Base-by-base conservation (phyloP, 352 stramenopile genomes). In the Globisporangium uncinulatum region DNA sequence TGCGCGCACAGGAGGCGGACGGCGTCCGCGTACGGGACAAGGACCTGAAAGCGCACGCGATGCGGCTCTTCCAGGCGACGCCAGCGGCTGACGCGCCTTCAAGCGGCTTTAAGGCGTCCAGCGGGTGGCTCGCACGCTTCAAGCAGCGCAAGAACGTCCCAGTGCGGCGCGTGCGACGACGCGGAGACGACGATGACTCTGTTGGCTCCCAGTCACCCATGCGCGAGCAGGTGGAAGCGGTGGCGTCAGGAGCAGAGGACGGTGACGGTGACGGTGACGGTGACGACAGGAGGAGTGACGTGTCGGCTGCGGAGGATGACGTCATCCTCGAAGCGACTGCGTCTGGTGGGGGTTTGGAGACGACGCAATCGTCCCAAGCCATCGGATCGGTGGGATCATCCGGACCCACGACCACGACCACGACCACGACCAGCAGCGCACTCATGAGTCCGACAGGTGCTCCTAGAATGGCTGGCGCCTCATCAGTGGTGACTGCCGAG, bases 121-220 rank as follows among this genome's bases (percentile, higher is more conserved):
- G 58, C 36, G 58, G 58, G 36, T 64, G 58, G 58, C 51, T 64
- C 14, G 58, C 58, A 51, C 58, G 58, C 51, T 64, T 64, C 45
- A 64, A 64, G 51, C 43, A 55, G 44, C 58, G 58, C 29, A 64
- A 59, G 51, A 59, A 64, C 39, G 20, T 64, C 6, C 29, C 41
- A 1, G 24, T 54, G 45, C 58, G 58, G 0, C 45, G 58, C 15
- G 21, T 37, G n/a, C 59, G 51, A 14, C 51, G 39, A 19, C 19
- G 21, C 1, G 24, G 7, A n/a, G 51, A 29, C 14, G 43, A n/a
- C 20, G 32, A 52, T 13, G 51, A 52, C 17, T 19, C 20, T 21
- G 20, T 52, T 5, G 39, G 24, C n/a, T 21, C 13, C 39, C 14
- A 44, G 39, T 29, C 24, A 4, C 24, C 24, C 24, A 29, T 29